Conservation (phyloP, 306 rosid species). For the Begonia fuchsioides region DNA sequence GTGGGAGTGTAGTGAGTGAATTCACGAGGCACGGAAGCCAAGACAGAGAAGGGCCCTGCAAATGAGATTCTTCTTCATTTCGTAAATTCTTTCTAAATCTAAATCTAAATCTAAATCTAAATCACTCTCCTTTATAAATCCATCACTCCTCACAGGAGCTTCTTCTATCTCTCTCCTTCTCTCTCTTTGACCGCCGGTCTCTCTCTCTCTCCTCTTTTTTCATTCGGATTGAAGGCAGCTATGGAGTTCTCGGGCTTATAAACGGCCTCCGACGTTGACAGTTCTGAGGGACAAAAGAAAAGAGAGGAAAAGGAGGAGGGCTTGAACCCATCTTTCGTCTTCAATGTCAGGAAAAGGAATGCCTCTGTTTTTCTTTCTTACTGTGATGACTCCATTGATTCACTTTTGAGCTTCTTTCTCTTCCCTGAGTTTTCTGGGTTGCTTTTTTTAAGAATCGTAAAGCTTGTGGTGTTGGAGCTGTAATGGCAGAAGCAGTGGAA, state of each 20-base stretch:
- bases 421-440: not conserved
- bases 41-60: too few species aligned
- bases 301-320: not conserved
- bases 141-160: not conserved
- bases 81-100: not conserved
- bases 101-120: not conserved
- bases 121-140: not conserved
- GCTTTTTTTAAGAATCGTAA: not conserved
- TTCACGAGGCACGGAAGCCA: too few species aligned
- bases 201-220: not conserved
- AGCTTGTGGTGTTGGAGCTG: not conserved
- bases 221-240: not conserved
- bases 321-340: not conserved
- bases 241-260: not conserved
- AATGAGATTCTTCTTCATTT: not conserved
- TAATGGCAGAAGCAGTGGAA: constrained; percentile 11
- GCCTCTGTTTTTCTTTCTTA: not conserved
- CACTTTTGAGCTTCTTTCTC: not conserved
- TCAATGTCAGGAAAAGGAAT: not conserved
- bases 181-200: constrained; percentile 3
- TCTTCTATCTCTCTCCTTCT: constrained; percentile 4
- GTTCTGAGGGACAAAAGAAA: not conserved
- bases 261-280: constrained; percentile 2
- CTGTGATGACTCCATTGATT: not conserved
- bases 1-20: too few species aligned